These are phyloP conservation scores for Pichia sp. DNA, from an alignment of 1,139 yeast genomes.

Conservation along the genomic window DNA sequence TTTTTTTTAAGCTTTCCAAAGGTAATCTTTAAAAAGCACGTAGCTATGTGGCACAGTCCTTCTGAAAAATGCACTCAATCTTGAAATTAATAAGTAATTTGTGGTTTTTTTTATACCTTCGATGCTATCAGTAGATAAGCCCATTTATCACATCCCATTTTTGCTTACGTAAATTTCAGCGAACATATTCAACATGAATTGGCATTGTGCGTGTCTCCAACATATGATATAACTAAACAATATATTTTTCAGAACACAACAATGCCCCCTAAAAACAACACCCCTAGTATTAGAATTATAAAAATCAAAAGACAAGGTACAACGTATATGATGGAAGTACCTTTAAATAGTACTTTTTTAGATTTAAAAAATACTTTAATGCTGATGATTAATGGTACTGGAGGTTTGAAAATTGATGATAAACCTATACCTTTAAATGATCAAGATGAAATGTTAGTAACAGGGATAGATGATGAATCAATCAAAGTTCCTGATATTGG, in stretches of 20 bases:
- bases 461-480: conserved; percentile 16
- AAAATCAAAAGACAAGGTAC: conserved; percentile 28
- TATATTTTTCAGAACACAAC: not conserved
- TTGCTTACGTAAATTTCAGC: not conserved
- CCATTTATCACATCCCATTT: not conserved
- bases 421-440: conserved; percentile 17
- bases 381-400: conserved; percentile 39
- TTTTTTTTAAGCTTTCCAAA: not conserved
- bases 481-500: conserved; percentile 32
- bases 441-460: not conserved
- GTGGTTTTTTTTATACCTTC: not conserved
- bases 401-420: conserved; percentile 36
- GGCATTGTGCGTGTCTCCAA: not conserved
- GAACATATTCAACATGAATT: not conserved
- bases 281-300: conserved; percentile 14
- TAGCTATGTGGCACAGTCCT: too few species aligned
- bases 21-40: not conserved
- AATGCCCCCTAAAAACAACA: conserved; percentile 23
- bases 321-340: conserved; percentile 40
- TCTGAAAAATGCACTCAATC: too few species aligned
- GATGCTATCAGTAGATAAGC: not conserved
- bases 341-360: conserved; percentile 28
- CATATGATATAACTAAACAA: too few species aligned
- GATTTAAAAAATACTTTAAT: conserved; percentile 33
- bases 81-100: not conserved